phyloP scores from a whole-genome alignment of 2,329 filamentous ascomycete genomes.

The Venturia nashicola region DNA sequence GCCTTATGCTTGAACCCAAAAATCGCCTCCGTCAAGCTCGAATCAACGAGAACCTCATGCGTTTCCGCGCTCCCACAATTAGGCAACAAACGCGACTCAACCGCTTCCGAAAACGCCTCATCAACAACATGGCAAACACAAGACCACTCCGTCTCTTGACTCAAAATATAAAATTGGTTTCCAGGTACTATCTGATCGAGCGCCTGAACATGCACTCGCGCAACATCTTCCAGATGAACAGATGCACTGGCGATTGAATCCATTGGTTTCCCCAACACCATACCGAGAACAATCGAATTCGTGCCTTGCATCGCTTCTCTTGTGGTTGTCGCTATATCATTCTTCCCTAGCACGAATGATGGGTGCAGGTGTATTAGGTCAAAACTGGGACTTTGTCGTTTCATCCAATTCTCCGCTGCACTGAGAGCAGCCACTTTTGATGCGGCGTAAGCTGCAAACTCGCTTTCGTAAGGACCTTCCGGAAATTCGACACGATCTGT shows the following conservation, averaged over 20 bases:
- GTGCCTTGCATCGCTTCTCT: constrained; percentile 14
- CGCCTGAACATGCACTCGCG: constrained; percentile 19
- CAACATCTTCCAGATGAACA: constrained; percentile 20
- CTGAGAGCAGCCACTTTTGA: constrained; percentile 17
- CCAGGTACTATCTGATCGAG: constrained; percentile 11
- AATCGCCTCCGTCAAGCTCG: constrained; percentile 8
- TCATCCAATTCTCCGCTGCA: constrained; percentile 15
- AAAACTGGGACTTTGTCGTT: constrained; percentile 16
- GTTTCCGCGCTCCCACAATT: not conserved
- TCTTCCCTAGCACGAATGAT: constrained; percentile 18
- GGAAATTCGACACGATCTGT: constrained; percentile 10
- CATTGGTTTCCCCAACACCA: constrained; percentile 12
- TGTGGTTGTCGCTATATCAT: constrained; percentile 17
- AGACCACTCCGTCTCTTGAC: not conserved
- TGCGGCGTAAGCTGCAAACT: constrained; percentile 16
- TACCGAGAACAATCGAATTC: constrained; percentile 14
- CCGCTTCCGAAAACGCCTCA: constrained; percentile 7
- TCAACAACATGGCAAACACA: not conserved
- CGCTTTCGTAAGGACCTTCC: constrained; percentile 13
- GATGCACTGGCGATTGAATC: constrained; percentile 9
- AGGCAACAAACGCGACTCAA: constrained; percentile 1
- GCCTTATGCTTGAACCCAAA: constrained; percentile 9
- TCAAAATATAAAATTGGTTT: not conserved
- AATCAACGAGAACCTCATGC: not conserved
- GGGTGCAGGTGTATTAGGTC: constrained; percentile 20